A percentile compares a stretch with the other conserved stretches of the same genome.
phyloP scores from a whole-genome alignment of 2,329 filamentous ascomycete genomes.

The Colletotrichum truncatum region DNA sequence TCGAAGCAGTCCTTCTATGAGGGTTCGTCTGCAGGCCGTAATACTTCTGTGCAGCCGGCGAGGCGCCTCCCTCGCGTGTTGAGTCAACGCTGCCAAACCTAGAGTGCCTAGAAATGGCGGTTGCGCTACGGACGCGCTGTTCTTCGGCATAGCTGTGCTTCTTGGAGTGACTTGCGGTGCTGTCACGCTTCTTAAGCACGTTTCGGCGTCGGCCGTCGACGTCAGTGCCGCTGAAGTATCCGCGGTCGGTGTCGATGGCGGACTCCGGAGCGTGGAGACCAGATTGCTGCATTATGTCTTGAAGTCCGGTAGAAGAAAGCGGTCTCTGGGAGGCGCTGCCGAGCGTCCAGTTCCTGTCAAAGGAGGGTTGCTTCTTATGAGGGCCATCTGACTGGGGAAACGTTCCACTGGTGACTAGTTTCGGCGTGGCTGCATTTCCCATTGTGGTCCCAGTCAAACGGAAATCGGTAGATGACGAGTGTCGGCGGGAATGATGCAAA shows the following conservation, averaged over 20 bases:
- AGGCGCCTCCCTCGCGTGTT: conserved; percentile 66
- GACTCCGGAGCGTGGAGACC: conserved; percentile 54
- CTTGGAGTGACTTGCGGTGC: conserved; percentile 65
- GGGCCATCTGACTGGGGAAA: conserved; percentile 49
- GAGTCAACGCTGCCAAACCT: conserved; percentile 84
- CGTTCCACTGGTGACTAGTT: conserved; percentile 52
- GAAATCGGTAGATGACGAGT: conserved; percentile 83
- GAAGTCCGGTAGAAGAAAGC: conserved; percentile 61
- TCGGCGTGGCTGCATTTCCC: conserved; percentile 47
- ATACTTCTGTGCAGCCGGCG: conserved; percentile 77
- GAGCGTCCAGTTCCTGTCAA: conserved; percentile 76
- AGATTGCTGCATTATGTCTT: conserved; percentile 51
- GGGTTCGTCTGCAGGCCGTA: conserved; percentile 62
- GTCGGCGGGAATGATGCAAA: conserved; percentile 83
- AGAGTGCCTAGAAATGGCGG: conserved; percentile 76
- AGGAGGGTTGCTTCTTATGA: conserved; percentile 75
- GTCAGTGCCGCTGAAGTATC: conserved; percentile 94
- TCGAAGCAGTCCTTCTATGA: conserved; percentile 70
- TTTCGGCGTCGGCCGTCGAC: conserved; percentile 80
- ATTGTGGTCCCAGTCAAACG: conserved; percentile 51
- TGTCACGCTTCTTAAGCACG: conserved; percentile 82
- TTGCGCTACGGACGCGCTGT: conserved; percentile 71
- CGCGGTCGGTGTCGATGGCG: conserved; percentile 77
- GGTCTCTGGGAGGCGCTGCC: conserved; percentile 60
- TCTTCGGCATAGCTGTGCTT: conserved; percentile 83